Percentiles rank a stretch among this genome's conserved stretches.
phyloP scores from a whole-genome alignment of 768 basidiomycete genomes.

The Russula lepida region DNA sequence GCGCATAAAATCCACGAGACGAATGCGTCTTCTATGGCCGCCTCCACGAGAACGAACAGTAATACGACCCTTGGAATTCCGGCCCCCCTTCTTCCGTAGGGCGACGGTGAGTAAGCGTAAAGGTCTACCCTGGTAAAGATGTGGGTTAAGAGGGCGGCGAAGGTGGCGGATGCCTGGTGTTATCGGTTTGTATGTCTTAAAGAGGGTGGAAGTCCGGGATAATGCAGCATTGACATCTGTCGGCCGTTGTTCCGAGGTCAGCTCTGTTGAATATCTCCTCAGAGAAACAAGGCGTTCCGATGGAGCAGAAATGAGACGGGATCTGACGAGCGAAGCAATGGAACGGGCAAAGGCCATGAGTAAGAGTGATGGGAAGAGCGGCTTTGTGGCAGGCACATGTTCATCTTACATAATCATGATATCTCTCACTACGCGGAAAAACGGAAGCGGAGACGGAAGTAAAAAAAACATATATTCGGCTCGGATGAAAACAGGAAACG shows the following conservation, averaged over 20 bases:
- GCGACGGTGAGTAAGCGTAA: constrained; percentile 74
- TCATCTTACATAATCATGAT: neutral
- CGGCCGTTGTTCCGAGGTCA: constrained; percentile 26
- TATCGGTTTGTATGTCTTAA: constrained; percentile 87
- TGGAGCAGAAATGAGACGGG: constrained; percentile 2
- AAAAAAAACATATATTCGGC: neutral
- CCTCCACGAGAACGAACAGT: constrained; percentile 88
- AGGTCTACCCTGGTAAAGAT: constrained; percentile 82
- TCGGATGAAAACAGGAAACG: no score
- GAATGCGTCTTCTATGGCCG: constrained; percentile 80
- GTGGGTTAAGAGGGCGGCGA: constrained; percentile 68
- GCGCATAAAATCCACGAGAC: constrained; percentile 80
- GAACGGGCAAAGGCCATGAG: constrained; percentile 18
- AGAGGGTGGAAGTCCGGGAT: constrained; percentile 46
- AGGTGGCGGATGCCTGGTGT: constrained; percentile 84
- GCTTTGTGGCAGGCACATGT: no score
- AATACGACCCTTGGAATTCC: constrained; percentile 75
- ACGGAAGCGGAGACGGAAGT: neutral
- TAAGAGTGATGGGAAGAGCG: neutral
- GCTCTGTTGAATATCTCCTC: constrained; percentile 34
- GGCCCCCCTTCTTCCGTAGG: constrained; percentile 76
- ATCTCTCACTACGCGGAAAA: neutral
- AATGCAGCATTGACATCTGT: constrained; percentile 35
- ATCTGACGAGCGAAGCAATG: constrained; percentile 7
- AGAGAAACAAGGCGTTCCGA: neutral